A percentile compares a stretch with the other conserved stretches of the same genome.
These are phyloP conservation scores for Xylaria digitata DNA, from an alignment of 2,329 filamentous ascomycete genomes.

Conservation along the genomic window DNA sequence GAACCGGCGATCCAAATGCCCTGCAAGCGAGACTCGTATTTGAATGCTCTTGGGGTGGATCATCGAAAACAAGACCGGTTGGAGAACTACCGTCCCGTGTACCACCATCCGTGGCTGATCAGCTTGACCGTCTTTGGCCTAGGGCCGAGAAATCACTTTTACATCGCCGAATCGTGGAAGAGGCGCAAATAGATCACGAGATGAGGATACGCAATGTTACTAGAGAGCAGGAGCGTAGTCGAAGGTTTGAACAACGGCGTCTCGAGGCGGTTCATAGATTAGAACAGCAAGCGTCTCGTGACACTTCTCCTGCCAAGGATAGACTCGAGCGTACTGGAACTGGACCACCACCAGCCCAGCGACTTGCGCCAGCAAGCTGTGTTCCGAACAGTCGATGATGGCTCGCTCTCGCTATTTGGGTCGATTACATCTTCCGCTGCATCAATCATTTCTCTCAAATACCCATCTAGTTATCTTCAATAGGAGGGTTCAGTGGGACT, in stretches of 20 bases:
- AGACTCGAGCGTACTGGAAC: slow-evolving; percentile 31
- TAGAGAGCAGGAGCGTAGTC: slow-evolving; percentile 62
- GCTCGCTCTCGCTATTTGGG: background rate
- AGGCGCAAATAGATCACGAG: slow-evolving; percentile 59
- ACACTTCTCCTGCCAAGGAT: slow-evolving; percentile 35
- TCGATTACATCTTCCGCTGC: background rate
- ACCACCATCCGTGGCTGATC: slow-evolving; percentile 54
- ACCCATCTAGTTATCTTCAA: background rate
- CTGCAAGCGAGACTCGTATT: slow-evolving; percentile 62
- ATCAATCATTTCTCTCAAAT: background rate
- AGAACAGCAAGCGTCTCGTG: slow-evolving; percentile 38
- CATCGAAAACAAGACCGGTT: slow-evolving; percentile 55
- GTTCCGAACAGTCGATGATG: slow-evolving; percentile 5
- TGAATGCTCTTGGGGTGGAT: slow-evolving; percentile 67
- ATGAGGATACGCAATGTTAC: slow-evolving; percentile 57
- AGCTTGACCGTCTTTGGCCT: slow-evolving; percentile 62
- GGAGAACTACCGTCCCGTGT: slow-evolving; percentile 55
- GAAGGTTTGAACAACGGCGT: slow-evolving; percentile 61
- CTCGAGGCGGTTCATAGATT: slow-evolving; percentile 59
- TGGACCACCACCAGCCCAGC: slow-evolving; percentile 22
- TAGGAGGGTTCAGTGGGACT: background rate
- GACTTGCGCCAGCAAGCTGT: slow-evolving; percentile 10
- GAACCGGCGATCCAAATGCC: slow-evolving; percentile 54
- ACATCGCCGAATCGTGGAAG: slow-evolving; percentile 55
- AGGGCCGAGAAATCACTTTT: slow-evolving; percentile 59